Evolutionary conservation across 176 grass and related monocot genomes (phyloP), one percentile per base, ranked within the genome.

Genomic region (Oropetium thomaeum): DNA sequence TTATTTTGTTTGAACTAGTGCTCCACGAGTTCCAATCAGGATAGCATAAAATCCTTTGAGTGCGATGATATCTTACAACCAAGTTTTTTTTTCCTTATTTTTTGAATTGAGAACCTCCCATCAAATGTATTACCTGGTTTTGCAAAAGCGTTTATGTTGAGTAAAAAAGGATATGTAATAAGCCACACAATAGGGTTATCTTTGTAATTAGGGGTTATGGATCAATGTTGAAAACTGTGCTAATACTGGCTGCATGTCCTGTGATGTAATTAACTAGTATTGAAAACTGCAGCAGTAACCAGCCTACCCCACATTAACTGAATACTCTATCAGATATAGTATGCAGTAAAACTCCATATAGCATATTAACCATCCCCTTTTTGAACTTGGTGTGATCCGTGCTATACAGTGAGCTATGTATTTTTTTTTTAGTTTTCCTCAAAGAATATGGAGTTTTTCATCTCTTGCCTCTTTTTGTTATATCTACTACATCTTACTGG

Each of bases 401-500:
- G 37, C 1, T 31, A 5, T 76, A 60, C 60, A 47, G 37, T 73
- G 67, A 27, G 34, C 39, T 65, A 47, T 22, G 3, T 17, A 62
- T 62, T 54, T 13, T 76, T 74, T 25, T 37, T 51, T 51, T 51
- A 20, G 7, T 42, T 26, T 23, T 1, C 25, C 31, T 74, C 38
- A 23, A 51, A 11, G 25, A 25, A 34, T 27, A 70, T 66, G 32
- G 17, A 51, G 2, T 43, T 52, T 51, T 39, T 40, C 13, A 33
- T 69, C 37, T 54, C 19, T 61, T 67, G 29, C 22, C 29, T 54
- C 3, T 52, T 22, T 10, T 54, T 23, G 20, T 23, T 34, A 26
- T 27, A 81, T 78, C 11, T 74, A 16, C 48, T 43, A 41, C 19
- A 32, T 84, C 47, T 27, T 59, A 61, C 67, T 74, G 11, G 32